Evolutionary conservation across 2,329 filamentous ascomycete genomes (phyloP), one percentile per base, ranked within the genome.

Genomic region (Septoria petroselini): DNA sequence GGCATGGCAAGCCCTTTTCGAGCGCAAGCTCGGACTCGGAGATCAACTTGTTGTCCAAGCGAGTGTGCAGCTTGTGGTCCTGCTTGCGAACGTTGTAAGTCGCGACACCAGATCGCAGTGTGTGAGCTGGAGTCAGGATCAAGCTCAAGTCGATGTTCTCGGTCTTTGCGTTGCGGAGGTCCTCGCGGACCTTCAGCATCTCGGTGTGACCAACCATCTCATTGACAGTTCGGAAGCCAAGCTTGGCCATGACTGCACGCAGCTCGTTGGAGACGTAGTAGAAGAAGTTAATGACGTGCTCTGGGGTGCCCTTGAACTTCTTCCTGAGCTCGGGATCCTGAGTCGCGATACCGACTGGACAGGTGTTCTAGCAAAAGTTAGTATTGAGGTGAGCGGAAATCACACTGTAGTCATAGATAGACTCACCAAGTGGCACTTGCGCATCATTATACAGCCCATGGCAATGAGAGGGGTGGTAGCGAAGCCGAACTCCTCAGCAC

Each of bases 221-320:
- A 68, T 96, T 97, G 68, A 97, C 86, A 53, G 88, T 95, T 58
- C 91, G 85, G 81, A 95, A 89, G 60, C 91, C 91, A 63, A 96
- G 83, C 73, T 87, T 89, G 42, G 91, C 91, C 91, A 97, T 96
- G 72, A 97, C 95, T 29, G 91, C 89, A 67, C 91, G 85, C 51
- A 97, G 82, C 75, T 97, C 91, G 66, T 97, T 97, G 61, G 91
- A 87, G 44, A 97, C 80, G 65, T 96, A 97, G 76, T 96, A 97
- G 75, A 95, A 95, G 78, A 96, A 96, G 79, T 96, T 97, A 72
- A 97, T 96, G 50, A 95, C 91, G 62, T 96, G 89, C 73, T 97
- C 91, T 8, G 91, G 91, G 1, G 88, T 91, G 55, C 91, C 91
- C 60, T 84, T 78, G 71, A 97, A 96, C 74, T 96, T 97, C 78